Evolutionary conservation across 1,284 basidiomycete species (phyloP).

Genomic region (Psilocybe mexicana): DNA sequence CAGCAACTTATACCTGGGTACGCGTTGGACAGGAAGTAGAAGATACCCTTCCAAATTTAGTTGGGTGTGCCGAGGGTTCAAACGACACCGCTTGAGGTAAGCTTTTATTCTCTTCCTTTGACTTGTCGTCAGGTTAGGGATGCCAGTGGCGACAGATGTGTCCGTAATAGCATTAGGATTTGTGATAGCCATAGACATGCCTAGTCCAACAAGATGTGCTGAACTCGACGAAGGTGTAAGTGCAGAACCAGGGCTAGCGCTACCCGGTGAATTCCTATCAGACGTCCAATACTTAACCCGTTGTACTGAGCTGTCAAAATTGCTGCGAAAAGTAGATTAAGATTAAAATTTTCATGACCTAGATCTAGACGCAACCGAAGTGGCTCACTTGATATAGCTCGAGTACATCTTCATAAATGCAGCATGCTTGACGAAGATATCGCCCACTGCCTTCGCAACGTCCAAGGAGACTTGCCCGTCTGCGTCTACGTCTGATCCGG

Average conservation of each 20-base stretch:
- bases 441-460: slow-evolving; percentile 83
- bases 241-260: slow-evolving; percentile 41
- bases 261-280: slow-evolving; percentile 46
- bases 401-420: slow-evolving; percentile 98
- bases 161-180: slow-evolving; percentile 49
- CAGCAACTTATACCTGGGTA: slow-evolving; percentile 93
- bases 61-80: slow-evolving; percentile 92
- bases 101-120: slow-evolving; percentile 86
- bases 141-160: slow-evolving; percentile 35
- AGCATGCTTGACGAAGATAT: slow-evolving; percentile 89
- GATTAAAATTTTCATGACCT: slow-evolving; percentile 1
- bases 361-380: background rate
- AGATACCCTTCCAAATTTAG: slow-evolving; percentile 95
- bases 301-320: slow-evolving; percentile 89
- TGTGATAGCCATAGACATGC: slow-evolving; percentile 58
- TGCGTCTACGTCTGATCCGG: slow-evolving; percentile 56
- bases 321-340: slow-evolving; percentile 46
- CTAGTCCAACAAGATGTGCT: slow-evolving; percentile 63
- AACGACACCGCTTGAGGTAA: slow-evolving; percentile 84
- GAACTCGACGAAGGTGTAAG: slow-evolving; percentile 62
- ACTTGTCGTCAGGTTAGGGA: slow-evolving; percentile 59
- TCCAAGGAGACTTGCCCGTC: slow-evolving; percentile 74
- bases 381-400: slow-evolving; percentile 88
- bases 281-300: slow-evolving; percentile 84
- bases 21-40: slow-evolving; percentile 92